Conservation (phyloP, 805 yeast genomes). For the Ogataea corticis region DNA sequence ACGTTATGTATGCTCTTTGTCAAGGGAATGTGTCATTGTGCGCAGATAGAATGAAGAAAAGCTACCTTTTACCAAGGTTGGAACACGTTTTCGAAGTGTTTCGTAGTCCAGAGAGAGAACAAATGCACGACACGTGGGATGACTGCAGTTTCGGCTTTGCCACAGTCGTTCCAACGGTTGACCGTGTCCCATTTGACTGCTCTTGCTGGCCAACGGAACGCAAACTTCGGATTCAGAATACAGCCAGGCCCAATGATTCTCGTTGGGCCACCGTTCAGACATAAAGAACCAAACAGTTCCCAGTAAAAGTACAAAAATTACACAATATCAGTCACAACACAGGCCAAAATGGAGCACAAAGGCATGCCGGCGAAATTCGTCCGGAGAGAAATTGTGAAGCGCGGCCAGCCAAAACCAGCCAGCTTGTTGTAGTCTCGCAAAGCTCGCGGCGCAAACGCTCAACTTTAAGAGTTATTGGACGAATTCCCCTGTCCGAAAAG, state of each 20-base stretch:
- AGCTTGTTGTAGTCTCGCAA: too few relatives aligned
- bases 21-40: slow-evolving; percentile 34
- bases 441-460: neutral
- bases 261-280: slow-evolving; percentile 11
- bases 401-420: too few relatives aligned
- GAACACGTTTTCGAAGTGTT: too few relatives aligned
- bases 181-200: neutral
- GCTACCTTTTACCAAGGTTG: neutral
- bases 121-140: neutral
- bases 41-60: slow-evolving; percentile 19
- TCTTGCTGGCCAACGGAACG: neutral
- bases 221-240: neutral
- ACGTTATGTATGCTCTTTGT: slow-evolving; percentile 12
- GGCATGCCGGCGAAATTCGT: neutral
- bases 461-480: slow-evolving; percentile 4
- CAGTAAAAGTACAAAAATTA: slow-evolving; percentile 5
- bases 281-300: neutral
- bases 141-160: neutral
- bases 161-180: slow-evolving; percentile 3
- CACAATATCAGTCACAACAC: slow-evolving; percentile 3
- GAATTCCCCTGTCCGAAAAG: slow-evolving; percentile 16
- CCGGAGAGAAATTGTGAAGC: too few relatives aligned
- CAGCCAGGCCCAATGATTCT: slow-evolving; percentile 11
- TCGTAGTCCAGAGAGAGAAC: neutral
- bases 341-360: neutral